Evolutionary conservation across 2,329 filamentous ascomycete genomes (phyloP), one percentile per base, ranked within the genome.

Genomic region (Aaosphaeria arxii): DNA sequence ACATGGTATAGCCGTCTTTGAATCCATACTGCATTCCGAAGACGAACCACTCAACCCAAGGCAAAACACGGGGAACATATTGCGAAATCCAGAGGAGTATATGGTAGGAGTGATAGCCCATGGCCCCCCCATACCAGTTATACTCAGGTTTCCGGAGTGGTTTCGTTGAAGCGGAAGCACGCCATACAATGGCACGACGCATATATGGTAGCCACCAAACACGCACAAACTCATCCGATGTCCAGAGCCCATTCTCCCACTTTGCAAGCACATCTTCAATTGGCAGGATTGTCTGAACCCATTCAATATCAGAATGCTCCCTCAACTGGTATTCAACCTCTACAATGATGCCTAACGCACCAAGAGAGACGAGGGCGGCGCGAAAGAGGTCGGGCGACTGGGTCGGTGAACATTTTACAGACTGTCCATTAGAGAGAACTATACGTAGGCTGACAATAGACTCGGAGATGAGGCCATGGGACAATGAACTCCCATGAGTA

Each of bases 121-220:
- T 72, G 36, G 77, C 75, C 42, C 87, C 86, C 51, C 91, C 91
- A 62, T 95, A 96, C 74, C 89, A 96, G 61, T 82, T 88, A 46
- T 74, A 76, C 1, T 80, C 80, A 2, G 88, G 84, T 5, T 81
- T 73, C 11, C 74, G 73, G 38, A 79, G 72, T 0, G 83, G 76
- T 48, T 86, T 81, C 6, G 82, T 75, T 1, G 89, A 90, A 67
- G 88, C 87, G 42, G 90, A 81, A n/a, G 91, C 94, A 38, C 83
- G 82, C 94, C 94, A 99, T 41, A 95, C 82, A 42, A 97, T 88
- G 0, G 89, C 90, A 41, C 89, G 83, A 47, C 89, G 83, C 65
- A 88, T 90, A 73, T 97, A 96, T 0, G 94, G 94, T 66, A 96
- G 85, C 94, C 94, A 99, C 92, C 94, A 99, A 30, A 96, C 90